Evolutionary conservation across 2,329 filamentous ascomycete genomes (phyloP), one percentile per base, ranked within the genome.

Genomic region (Hymenoscyphus infarciens): DNA sequence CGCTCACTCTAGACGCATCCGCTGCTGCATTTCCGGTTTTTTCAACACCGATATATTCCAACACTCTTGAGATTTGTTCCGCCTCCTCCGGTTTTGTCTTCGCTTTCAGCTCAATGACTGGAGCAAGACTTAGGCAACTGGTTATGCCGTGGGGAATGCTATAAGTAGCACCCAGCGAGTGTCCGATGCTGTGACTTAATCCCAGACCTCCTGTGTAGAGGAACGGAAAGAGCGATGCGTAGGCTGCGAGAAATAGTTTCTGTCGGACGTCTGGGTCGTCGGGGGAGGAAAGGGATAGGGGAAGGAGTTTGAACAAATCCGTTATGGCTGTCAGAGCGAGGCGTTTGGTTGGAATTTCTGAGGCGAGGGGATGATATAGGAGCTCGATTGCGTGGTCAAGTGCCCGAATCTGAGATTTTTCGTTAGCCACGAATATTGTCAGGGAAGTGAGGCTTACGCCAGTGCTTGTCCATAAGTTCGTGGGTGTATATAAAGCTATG

Each of bases 61-160:
- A 66, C 60, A 81, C 66, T 1, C 80, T 70, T 4, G 78, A 76
- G 53, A 83, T 68, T 67, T 81, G 78, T 61, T 31, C 61, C 11
- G 81, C 81, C 39, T 79, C 77, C 3, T 73, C 74, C 0, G 73
- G 70, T 5, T 78, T 77, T 11, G 71, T 72, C 54, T 74, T 65
- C 0, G 81, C 80, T 66, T 83, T 84, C 22, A 84, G 72, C 70
- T 80, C 81, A 3, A 84, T 77, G 0, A 84, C 82, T 61, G 81
- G 79, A 0, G 81, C 80, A 0, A 85, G 74, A 0, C 82, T 83
- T 56, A 85, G 68, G 67, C 82, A 84, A 1, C 77, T 80, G 0
- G 82, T 85, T 55, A 83, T 79, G 0, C 82, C 82, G 65, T 85
- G 82, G 0, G 83, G 83, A 45, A 86, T 85, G 0, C 74, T 70